phyloP scores from a whole-genome alignment of 2,329 filamentous ascomycete species.

The Pseudogymnoascus sp. region DNA sequence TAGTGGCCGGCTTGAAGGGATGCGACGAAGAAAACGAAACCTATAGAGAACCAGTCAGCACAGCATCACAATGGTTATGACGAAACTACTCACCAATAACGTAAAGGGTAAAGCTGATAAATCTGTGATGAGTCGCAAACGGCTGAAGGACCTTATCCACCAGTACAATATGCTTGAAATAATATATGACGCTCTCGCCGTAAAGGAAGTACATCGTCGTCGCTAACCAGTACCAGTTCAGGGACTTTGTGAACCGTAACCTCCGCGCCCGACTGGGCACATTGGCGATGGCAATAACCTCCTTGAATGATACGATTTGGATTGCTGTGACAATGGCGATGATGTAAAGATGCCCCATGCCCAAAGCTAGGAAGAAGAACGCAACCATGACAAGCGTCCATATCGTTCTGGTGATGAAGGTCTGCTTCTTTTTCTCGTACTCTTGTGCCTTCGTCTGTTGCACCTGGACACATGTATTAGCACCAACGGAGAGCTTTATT shows the following conservation, averaged over 20 bases:
- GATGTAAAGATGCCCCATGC: conserved; percentile 96
- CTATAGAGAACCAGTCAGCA: conserved; percentile 38
- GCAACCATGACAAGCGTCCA: conserved; percentile 98
- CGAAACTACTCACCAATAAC: conserved; percentile 64
- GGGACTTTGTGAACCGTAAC: conserved; percentile 84
- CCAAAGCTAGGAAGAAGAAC: conserved; percentile 83
- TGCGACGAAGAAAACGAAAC: conserved; percentile 95
- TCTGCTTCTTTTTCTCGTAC: conserved; percentile 98
- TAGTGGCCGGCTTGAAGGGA: conserved; percentile 94
- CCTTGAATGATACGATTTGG: conserved; percentile 97
- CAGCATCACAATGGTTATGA: conserved; percentile 11
- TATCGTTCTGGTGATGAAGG: conserved; percentile 92
- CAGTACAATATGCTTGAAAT: conserved; percentile 97
- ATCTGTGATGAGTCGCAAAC: conserved; percentile 91
- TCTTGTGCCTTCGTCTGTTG: conserved; percentile 44
- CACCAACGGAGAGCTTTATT: not conserved
- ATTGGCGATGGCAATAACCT: conserved; percentile 95
- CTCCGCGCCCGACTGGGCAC: conserved; percentile 86
- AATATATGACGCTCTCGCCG: conserved; percentile 98
- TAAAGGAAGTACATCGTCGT: conserved; percentile 99
- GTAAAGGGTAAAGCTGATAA: conserved; percentile 98
- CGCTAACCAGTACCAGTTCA: conserved; percentile 99
- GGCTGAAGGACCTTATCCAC: conserved; percentile 90
- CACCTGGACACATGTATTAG: conserved; percentile 19
- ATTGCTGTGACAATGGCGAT: conserved; percentile 86